phyloP scores from a whole-genome alignment of 2,329 filamentous ascomycete genomes.

The Tolypocladium ophioglossoides region DNA sequence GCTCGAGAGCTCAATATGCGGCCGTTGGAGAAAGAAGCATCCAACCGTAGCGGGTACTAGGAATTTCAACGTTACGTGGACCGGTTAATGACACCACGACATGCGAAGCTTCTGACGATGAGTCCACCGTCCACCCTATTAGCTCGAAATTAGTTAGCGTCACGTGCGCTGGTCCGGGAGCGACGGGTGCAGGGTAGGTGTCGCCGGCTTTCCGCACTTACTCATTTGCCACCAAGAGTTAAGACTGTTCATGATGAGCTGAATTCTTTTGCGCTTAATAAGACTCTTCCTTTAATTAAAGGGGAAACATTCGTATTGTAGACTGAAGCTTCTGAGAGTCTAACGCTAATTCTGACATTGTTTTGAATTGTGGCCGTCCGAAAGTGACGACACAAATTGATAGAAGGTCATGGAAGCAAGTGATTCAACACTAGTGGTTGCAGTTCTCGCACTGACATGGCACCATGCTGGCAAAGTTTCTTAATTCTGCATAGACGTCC shows the following conservation, averaged over 20 bases:
- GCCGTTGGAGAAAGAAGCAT: neutral
- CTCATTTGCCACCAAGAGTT: neutral
- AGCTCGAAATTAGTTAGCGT: slow-evolving; percentile 19
- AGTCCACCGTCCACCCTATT: slow-evolving; percentile 9
- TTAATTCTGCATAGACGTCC: neutral
- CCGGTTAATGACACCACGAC: slow-evolving; percentile 16
- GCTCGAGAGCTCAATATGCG: slow-evolving; percentile 5
- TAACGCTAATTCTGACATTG: too few relatives aligned
- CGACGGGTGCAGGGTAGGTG: slow-evolving; percentile 1
- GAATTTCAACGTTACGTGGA: slow-evolving; percentile 2
- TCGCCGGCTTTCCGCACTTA: neutral
- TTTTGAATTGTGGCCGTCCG: too few relatives aligned
- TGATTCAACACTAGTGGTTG: too few relatives aligned
- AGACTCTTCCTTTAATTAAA: neutral
- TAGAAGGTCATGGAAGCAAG: neutral
- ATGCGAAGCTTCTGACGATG: slow-evolving; percentile 15
- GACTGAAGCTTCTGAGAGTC: neutral
- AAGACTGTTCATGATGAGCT: neutral
- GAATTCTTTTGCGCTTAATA: neutral
- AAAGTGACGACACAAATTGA: too few relatives aligned
- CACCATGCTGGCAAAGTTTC: neutral
- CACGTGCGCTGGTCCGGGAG: slow-evolving; percentile 14
- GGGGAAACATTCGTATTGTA: too few relatives aligned
- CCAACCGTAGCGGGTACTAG: slow-evolving; percentile 7
- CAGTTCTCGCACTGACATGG: neutral